A percentile compares a stretch with the other conserved stretches of the same genome.
Conservation (phyloP, 1,284 basidiomycete genomes). For the Clitocybe nebularis region DNA sequence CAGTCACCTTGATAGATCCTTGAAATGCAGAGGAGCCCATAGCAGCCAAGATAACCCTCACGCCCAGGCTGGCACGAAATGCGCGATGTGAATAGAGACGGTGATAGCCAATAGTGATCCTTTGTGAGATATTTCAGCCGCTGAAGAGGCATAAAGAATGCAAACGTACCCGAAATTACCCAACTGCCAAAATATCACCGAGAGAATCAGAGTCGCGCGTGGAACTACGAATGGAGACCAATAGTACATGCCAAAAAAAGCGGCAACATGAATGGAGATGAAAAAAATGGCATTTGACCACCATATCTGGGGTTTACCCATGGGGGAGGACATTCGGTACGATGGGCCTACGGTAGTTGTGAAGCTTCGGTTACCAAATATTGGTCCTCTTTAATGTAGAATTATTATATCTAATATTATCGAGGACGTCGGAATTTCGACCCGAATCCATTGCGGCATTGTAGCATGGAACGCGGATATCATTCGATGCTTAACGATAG, state of each 20-base stretch:
- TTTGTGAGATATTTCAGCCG: conserved; percentile 20
- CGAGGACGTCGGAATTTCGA: no score
- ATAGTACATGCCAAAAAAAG: conserved; percentile 47
- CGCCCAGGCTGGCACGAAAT: conserved; percentile 54
- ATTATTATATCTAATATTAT: no score
- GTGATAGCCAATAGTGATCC: conserved; percentile 75
- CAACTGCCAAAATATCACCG: conserved; percentile 63
- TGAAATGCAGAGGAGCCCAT: conserved; percentile 66
- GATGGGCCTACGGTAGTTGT: no score
- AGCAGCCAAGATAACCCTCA: conserved; percentile 56
- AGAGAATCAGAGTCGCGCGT: conserved; percentile 45
- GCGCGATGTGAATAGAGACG: conserved; percentile 73
- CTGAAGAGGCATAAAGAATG: background rate
- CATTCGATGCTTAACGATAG: no score
- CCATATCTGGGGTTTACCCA: conserved; percentile 42
- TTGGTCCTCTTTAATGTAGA: no score
- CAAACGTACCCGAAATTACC: conserved; percentile 60
- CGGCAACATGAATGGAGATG: conserved; percentile 57
- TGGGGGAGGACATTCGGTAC: conserved; percentile 4
- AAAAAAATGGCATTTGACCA: conserved; percentile 72
- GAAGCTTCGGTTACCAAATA: no score
- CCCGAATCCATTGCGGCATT: no score
- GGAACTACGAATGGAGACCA: conserved; percentile 46
- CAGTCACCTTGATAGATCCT: conserved; percentile 35
- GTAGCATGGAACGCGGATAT: no score